A percentile compares a stretch with the other conserved stretches of the same genome.
phyloP scores from a whole-genome alignment of 352 stramenopile genomes.

The Globisporangium abappressorium region DNA sequence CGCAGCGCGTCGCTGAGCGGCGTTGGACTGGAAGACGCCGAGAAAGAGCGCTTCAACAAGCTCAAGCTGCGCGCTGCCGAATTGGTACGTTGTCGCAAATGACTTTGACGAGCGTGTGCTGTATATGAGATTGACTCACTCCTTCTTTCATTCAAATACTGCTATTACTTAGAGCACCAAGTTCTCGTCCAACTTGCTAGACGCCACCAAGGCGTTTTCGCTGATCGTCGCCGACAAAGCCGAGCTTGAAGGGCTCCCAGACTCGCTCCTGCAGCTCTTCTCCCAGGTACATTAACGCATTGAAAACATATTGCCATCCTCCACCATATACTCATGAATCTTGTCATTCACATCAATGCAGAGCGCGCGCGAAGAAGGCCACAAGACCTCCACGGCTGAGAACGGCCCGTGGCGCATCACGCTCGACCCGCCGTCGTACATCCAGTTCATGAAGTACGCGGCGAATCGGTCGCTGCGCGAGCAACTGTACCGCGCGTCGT shows the following conservation, averaged over 20 bases:
- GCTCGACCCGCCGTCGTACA: slow-evolving; percentile 93
- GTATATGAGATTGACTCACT: background rate
- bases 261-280: slow-evolving; percentile 91
- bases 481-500: slow-evolving; percentile 91
- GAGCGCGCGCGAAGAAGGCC: slow-evolving; percentile 61
- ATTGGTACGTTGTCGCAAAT: slow-evolving; percentile 43
- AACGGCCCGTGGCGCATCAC: slow-evolving; percentile 94
- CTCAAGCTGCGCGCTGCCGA: slow-evolving; percentile 93
- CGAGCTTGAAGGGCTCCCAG: slow-evolving; percentile 89
- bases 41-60: slow-evolving; percentile 95
- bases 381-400: slow-evolving; percentile 62
- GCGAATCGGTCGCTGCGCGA: slow-evolving; percentile 90
- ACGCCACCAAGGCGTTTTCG: slow-evolving; percentile 95
- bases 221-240: slow-evolving; percentile 83
- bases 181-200: slow-evolving; percentile 97
- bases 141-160: background rate
- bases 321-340: background rate
- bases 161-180: slow-evolving; percentile 76
- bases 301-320: background rate
- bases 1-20: slow-evolving; percentile 89
- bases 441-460: slow-evolving; percentile 95
- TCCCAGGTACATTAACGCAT: slow-evolving; percentile 47
- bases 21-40: slow-evolving; percentile 90
- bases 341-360: slow-evolving; percentile 25
- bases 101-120: no score